A percentile compares a stretch with the other conserved stretches of the same genome.
phyloP scores from a whole-genome alignment of 208 protist species.

The Leishmania tropica region DNA sequence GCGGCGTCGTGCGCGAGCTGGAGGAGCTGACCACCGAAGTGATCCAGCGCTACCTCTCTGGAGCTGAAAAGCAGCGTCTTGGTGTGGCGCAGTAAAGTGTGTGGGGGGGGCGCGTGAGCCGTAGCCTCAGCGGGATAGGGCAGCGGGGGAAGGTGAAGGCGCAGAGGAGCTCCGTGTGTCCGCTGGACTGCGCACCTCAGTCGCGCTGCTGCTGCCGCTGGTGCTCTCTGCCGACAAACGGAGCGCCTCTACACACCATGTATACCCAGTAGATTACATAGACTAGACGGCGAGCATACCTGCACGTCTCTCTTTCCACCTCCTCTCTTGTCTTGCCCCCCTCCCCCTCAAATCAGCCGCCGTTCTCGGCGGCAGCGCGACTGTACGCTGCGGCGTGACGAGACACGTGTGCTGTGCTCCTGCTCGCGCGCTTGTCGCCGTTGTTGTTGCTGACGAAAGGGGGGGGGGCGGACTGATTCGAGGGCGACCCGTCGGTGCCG shows the following conservation, averaged over 20 bases:
- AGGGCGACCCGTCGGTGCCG: background rate
- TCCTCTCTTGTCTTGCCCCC: background rate
- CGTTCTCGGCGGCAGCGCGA: background rate
- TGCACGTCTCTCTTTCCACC: background rate
- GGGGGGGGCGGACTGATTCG: background rate
- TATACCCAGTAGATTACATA: background rate
- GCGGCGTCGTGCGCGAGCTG: slow-evolving; percentile 65
- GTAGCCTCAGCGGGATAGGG: background rate
- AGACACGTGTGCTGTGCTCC: background rate
- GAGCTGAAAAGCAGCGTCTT: slow-evolving; percentile 68
- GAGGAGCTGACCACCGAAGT: slow-evolving; percentile 52
- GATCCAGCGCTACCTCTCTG: slow-evolving; percentile 53
- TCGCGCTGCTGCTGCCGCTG: background rate
- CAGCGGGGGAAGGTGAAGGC: background rate
- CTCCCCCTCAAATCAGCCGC: background rate
- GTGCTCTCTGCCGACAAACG: background rate
- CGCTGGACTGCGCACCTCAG: background rate
- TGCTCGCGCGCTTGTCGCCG: background rate
- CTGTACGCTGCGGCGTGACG: background rate
- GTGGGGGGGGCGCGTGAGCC: background rate
- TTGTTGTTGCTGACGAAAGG: background rate
- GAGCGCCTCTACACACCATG: slow-evolving; percentile 6
- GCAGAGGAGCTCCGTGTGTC: background rate
- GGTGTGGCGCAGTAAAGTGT: slow-evolving; percentile 26
- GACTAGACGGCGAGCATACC: background rate